Conservation (phyloP, 2,329 filamentous ascomycete species). For the Keithomyces neogunnii region DNA sequence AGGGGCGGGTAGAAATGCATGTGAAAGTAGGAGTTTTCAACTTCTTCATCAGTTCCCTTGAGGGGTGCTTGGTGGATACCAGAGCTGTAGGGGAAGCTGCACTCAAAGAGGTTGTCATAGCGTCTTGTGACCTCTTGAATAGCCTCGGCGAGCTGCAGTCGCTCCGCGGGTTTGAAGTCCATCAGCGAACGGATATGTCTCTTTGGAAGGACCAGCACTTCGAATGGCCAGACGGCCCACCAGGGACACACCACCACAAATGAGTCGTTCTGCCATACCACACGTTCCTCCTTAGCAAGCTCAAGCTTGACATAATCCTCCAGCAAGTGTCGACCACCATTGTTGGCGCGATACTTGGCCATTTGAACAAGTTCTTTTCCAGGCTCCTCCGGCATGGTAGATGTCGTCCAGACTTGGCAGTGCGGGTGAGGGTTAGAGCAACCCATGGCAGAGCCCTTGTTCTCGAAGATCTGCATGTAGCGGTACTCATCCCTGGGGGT, state of each 20-base stretch:
- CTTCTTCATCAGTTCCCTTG: constrained; percentile 70
- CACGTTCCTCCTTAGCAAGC: constrained; percentile 66
- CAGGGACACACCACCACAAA: constrained; percentile 91
- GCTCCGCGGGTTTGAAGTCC: constrained; percentile 67
- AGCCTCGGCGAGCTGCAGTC: constrained; percentile 66
- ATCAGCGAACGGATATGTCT: constrained; percentile 76
- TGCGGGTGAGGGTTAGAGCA: constrained; percentile 98
- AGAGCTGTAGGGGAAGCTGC: constrained; percentile 93
- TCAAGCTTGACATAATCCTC: constrained; percentile 84
- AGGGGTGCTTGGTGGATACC: constrained; percentile 94
- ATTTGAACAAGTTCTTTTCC: constrained; percentile 70
- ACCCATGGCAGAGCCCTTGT: constrained; percentile 96
- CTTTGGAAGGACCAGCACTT: constrained; percentile 83
- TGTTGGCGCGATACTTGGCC: constrained; percentile 65
- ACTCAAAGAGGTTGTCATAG: constrained; percentile 97
- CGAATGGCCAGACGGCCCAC: constrained; percentile 98
- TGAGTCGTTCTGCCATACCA: constrained; percentile 77
- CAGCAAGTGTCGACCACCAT: constrained; percentile 68
- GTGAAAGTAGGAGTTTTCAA: constrained; percentile 84
- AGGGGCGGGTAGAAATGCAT: constrained; percentile 97
- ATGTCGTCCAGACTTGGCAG: constrained; percentile 94
- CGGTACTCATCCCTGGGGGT: constrained; percentile 67
- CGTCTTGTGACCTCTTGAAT: constrained; percentile 82
- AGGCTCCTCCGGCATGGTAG: constrained; percentile 82
- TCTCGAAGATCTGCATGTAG: constrained; percentile 99